Evolutionary conservation across 768 basidiomycete genomes (phyloP).

Genomic region (Hygrophoropsis aurantiaca): DNA sequence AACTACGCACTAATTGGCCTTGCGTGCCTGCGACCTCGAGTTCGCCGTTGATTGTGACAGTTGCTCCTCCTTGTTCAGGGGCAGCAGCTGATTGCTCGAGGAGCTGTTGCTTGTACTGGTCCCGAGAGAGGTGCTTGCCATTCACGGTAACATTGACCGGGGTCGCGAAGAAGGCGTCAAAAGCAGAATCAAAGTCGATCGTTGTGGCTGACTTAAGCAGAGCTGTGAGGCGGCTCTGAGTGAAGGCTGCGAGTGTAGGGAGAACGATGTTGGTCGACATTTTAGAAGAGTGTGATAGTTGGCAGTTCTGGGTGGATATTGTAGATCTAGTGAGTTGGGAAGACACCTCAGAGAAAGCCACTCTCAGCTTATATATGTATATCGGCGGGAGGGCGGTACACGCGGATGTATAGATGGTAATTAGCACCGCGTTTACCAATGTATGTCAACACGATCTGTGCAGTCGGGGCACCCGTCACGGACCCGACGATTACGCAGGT

Average conservation of each 20-base stretch:
- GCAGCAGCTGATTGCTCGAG: conserved; percentile 25
- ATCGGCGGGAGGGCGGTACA: too few relatives aligned
- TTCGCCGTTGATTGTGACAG: conserved; percentile 22
- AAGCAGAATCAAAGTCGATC: conserved; percentile 33
- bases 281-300: too few relatives aligned
- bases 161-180: conserved; percentile 41
- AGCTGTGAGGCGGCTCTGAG: conserved; percentile 36
- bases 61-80: conserved; percentile 9
- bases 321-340: too few relatives aligned
- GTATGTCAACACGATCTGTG: too few relatives aligned
- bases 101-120: conserved; percentile 39
- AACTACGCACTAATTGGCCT: conserved; percentile 23
- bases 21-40: conserved; percentile 26
- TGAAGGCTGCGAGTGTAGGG: conserved; percentile 43
- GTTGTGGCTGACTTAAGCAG: conserved; percentile 39
- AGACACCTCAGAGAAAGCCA: too few relatives aligned
- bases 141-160: conserved; percentile 41
- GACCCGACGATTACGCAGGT: too few relatives aligned
- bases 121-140: conserved; percentile 36
- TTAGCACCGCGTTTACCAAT: too few relatives aligned
- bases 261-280: conserved; percentile 34
- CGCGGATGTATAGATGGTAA: too few relatives aligned
- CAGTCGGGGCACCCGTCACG: too few relatives aligned
- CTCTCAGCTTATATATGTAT: too few relatives aligned
- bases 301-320: too few relatives aligned